These are phyloP conservation scores for Sugiyamaella pinicola DNA, from an alignment of 1,139 yeast species.

Conservation along the genomic window DNA sequence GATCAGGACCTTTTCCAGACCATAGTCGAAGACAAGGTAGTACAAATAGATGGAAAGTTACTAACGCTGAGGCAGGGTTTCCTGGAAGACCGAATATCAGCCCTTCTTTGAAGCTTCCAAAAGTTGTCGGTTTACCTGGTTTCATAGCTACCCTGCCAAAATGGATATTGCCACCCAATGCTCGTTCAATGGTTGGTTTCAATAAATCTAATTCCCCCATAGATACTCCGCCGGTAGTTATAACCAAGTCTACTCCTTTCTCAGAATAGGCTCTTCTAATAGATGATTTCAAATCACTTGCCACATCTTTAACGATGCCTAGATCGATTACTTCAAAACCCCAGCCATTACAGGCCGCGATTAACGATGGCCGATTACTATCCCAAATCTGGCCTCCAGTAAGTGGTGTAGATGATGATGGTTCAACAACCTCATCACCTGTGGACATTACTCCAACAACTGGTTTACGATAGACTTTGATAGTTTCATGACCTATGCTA, in stretches of 20 bases:
- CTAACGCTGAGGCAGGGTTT: conserved; percentile 55
- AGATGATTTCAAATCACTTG: conserved; percentile 35
- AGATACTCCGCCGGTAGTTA: conserved; percentile 58
- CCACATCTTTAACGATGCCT: conserved; percentile 49
- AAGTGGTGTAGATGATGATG: conserved; percentile 25
- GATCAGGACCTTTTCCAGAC: conserved; percentile 36
- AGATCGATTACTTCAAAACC: conserved; percentile 46
- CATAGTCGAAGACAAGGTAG: conserved; percentile 47
- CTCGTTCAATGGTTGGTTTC: conserved; percentile 50
- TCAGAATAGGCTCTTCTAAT: conserved; percentile 29
- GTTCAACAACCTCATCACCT: conserved; percentile 52
- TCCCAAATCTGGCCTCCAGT: conserved; percentile 51
- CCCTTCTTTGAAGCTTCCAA: conserved; percentile 46
- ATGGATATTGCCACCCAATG: conserved; percentile 48
- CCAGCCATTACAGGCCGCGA: conserved; percentile 41
- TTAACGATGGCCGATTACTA: conserved; percentile 50
- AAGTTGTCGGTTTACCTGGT: conserved; percentile 59
- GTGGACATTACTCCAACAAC: conserved; percentile 51
- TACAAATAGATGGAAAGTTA: conserved; percentile 51
- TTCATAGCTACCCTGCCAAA: conserved; percentile 58
- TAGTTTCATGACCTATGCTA: conserved; percentile 46
- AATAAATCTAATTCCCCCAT: conserved; percentile 56
- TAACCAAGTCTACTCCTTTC: conserved; percentile 44
- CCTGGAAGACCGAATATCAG: conserved; percentile 55
- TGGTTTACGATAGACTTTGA: conserved; percentile 48